Percentiles rank a stretch among this genome's conserved stretches.
phyloP scores from a whole-genome alignment of 768 basidiomycete species.

The Tremella mesenterica region DNA sequence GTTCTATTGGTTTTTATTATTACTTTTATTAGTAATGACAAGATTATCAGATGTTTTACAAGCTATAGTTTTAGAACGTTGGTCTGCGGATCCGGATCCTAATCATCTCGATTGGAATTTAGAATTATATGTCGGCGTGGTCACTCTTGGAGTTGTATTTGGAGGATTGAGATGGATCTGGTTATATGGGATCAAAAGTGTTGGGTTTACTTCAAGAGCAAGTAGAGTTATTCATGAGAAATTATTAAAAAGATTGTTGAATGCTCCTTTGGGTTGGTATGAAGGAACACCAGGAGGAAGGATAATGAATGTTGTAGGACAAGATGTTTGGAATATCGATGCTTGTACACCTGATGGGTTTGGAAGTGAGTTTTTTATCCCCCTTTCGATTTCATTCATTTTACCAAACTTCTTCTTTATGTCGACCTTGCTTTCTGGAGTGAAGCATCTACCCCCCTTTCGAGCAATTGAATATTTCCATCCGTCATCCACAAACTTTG shows the following conservation, averaged over 20 bases:
- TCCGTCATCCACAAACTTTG: too few species aligned
- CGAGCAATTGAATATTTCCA: neutral
- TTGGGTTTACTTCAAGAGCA: constrained; percentile 27
- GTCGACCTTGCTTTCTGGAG: neutral
- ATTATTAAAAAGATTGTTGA: constrained; percentile 17
- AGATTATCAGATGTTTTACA: constrained; percentile 16
- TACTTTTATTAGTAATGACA: constrained; percentile 14
- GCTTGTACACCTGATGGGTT: constrained; percentile 28
- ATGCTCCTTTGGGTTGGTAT: constrained; percentile 32
- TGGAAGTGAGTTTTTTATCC: constrained; percentile 13
- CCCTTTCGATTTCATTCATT: neutral
- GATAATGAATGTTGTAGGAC: constrained; percentile 37
- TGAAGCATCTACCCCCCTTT: neutral
- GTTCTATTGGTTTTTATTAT: constrained; percentile 34
- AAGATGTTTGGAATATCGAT: constrained; percentile 33
- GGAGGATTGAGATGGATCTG: constrained; percentile 33
- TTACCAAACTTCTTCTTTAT: neutral
- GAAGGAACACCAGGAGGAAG: constrained; percentile 34
- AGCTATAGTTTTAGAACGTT: constrained; percentile 20
- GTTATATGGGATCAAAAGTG: constrained; percentile 35
- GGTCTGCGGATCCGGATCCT: constrained; percentile 31
- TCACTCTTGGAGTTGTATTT: constrained; percentile 4
- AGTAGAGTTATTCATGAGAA: constrained; percentile 22
- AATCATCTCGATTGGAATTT: constrained; percentile 25
- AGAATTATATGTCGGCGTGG: constrained; percentile 15